These are phyloP conservation scores for Beauveria sp. DNA, from an alignment of 2,329 filamentous ascomycete genomes.

Conservation along the genomic window DNA sequence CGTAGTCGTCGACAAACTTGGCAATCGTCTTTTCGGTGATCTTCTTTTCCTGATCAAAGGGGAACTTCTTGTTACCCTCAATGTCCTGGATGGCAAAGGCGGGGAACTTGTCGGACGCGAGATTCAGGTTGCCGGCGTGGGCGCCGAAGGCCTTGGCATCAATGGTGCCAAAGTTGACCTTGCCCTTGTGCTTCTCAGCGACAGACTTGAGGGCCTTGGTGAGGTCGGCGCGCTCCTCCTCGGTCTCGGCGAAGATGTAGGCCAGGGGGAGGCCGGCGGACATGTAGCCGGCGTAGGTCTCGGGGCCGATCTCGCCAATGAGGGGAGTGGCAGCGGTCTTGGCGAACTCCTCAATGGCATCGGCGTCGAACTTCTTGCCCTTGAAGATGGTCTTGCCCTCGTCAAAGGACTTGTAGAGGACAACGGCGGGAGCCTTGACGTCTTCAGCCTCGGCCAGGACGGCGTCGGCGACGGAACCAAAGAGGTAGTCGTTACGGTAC, in stretches of 20 bases:
- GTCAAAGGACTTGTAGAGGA: constrained; percentile 97
- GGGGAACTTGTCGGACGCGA: constrained; percentile 90
- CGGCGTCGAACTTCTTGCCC: constrained; percentile 67
- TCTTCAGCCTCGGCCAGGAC: constrained; percentile 83
- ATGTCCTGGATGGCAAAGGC: constrained; percentile 97
- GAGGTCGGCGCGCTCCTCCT: constrained; percentile 79
- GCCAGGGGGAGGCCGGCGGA: constrained; percentile 82
- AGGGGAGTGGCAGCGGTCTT: constrained; percentile 81
- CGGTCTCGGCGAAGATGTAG: constrained; percentile 93
- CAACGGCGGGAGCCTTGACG: constrained; percentile 76
- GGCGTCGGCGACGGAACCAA: constrained; percentile 79
- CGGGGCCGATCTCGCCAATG: constrained; percentile 91
- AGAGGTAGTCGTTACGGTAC: constrained; percentile 85
- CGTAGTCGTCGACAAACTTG: constrained; percentile 79
- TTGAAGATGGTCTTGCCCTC: constrained; percentile 85
- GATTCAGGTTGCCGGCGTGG: constrained; percentile 94
- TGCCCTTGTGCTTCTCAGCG: constrained; percentile 86
- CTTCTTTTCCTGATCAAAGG: constrained; percentile 77
- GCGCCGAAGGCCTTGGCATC: constrained; percentile 91
- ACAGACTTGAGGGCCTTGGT: constrained; percentile 72
- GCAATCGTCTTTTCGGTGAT: constrained; percentile 65
- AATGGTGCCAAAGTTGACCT: constrained; percentile 96
- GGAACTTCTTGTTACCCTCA: constrained; percentile 94
- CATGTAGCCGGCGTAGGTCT: constrained; percentile 96
- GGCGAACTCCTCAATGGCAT: constrained; percentile 74